Base-by-base conservation (phyloP, 345 rosid species). In the Clausena lansium region DNA sequence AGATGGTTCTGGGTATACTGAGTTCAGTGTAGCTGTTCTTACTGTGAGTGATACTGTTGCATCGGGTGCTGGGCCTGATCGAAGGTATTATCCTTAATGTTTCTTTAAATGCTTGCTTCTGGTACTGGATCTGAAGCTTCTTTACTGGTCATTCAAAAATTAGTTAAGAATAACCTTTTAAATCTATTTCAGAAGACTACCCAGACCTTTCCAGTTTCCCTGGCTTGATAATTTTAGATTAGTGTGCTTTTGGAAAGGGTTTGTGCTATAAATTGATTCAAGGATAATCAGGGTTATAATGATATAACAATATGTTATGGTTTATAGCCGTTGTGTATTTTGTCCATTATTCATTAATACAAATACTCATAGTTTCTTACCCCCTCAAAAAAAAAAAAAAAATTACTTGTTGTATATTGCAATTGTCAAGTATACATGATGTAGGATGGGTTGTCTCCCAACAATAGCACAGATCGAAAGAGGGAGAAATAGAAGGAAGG, bases 11-110 rank as follows among this genome's bases (percentile, higher is more conserved):
- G 65, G 27, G 77, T 83, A 79, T 70, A 61, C 79, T 33, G 88
- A 74, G 78, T 80, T 68, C 87, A 90, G 77, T 77, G 98, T 92
- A 70, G 97, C 98, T 74, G 59, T 94, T 84, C 89, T 94, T 72
- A 90, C 97, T 13, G 94, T 96, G 83, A 92, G 98, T 87, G 99
- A 92, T 83, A 92, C 97, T 61, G 95, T 94, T 81, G 94, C 97
- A 73, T 85, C 90, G 6, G 92, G 97, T 59, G 88, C 89, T 80
- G 97, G 98, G 76, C 98, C 93, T 81, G 97, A 96, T 86, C 81
- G 92, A 78, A 96, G 98, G 98, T 96, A 89, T 82, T 76, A 9
- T 47, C 57, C 10, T 55, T 50, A 59, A 61, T 77, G 39, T 75
- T 73, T 38, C 63, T 66, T 38, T n/a, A 52, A 14, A 24, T 65